Evolutionary conservation across 1,284 basidiomycete genomes (phyloP), one percentile per base, ranked within the genome.

Genomic region (Veloboletus limbatus): DNA sequence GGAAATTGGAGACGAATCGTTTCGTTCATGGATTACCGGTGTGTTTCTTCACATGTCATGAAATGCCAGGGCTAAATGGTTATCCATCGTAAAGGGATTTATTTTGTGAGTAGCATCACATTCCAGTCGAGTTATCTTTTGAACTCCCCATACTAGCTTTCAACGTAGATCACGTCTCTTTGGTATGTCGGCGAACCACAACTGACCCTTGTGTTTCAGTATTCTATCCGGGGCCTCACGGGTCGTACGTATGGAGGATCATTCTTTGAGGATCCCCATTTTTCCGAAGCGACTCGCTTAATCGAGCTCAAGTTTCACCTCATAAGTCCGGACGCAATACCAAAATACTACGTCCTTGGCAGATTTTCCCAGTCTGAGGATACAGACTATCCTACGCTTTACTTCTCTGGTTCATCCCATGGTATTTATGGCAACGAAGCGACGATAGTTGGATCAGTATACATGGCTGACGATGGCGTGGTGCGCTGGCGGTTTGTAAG

Each of bases 11-110:
- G 76, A 54, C 69, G 84, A 61, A 79, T 81, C 51, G 78, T 86
- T 13, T 85, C 77, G 47, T 87, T 85, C 54, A 82, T 86, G 81
- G 85, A 87, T 65, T 84, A 85, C 63, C 74, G 81, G 83, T 84
- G 52, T 36, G 75, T 47, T 9, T 36, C 51, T 41, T 26, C 43
- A 6, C 20, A 21, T 14, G 10, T 34, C 17, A 6, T 20, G 25
- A 20, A 11, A 32, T 11, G n/a, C 16, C 37, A 20, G 21, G 13
- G n/a, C 40, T 53, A 22, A 49, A 24, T 22, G 18, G 24, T 11
- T 10, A 5, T 31, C 6, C n/a, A n/a, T n/a, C n/a, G n/a, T n/a
- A 21, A 51, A 81, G 80, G 25, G 80, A 82, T 60, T 59, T 83
- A n/a, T 77, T 75, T 51, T 69, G 79, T 80, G 54, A 57, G 77